These are phyloP conservation scores for Apostasia ramifera DNA, from an alignment of 106 monocot genomes.

Conservation along the genomic window DNA sequence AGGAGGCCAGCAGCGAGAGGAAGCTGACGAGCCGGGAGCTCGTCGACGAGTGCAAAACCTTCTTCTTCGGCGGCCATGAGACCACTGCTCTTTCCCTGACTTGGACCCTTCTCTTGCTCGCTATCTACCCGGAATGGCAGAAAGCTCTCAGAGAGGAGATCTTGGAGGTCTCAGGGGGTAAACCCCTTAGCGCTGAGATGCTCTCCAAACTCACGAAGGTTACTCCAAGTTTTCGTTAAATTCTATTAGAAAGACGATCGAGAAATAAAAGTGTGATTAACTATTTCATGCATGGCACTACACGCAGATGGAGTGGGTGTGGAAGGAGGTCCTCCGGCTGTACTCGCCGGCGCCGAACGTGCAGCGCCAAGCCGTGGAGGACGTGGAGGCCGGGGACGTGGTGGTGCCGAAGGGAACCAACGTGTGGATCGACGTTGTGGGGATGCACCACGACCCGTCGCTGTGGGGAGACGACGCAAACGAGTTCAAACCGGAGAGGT, in stretches of 20 bases:
- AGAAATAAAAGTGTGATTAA: no score
- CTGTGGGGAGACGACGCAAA: slow-evolving; percentile 75
- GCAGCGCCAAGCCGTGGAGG: slow-evolving; percentile 59
- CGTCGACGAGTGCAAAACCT: slow-evolving; percentile 87
- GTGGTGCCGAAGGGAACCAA: slow-evolving; percentile 69
- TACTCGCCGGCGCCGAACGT: slow-evolving; percentile 62
- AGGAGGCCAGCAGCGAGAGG: slow-evolving; percentile 8
- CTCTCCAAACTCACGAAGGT: slow-evolving; percentile 58
- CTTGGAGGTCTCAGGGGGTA: slow-evolving; percentile 13
- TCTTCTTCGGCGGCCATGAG: slow-evolving; percentile 84
- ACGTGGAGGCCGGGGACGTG: slow-evolving; percentile 25
- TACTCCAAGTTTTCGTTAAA: background rate
- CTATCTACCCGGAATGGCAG: slow-evolving; percentile 70
- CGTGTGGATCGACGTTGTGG: slow-evolving; percentile 66
- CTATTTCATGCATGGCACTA: no score
- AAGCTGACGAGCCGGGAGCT: slow-evolving; percentile 53
- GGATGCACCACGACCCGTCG: slow-evolving; percentile 58
- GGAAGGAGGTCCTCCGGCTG: slow-evolving; percentile 52
- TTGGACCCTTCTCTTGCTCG: slow-evolving; percentile 65
- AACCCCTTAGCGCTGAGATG: slow-evolving; percentile 20
- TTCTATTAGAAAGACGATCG: no score
- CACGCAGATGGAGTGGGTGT: slow-evolving; percentile 68
- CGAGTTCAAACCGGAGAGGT: slow-evolving; percentile 77
- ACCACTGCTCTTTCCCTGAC: slow-evolving; percentile 55
- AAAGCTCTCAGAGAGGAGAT: slow-evolving; percentile 42